Conservation (phyloP, 345 rosid genomes). For the Gossypium mustelinum region DNA sequence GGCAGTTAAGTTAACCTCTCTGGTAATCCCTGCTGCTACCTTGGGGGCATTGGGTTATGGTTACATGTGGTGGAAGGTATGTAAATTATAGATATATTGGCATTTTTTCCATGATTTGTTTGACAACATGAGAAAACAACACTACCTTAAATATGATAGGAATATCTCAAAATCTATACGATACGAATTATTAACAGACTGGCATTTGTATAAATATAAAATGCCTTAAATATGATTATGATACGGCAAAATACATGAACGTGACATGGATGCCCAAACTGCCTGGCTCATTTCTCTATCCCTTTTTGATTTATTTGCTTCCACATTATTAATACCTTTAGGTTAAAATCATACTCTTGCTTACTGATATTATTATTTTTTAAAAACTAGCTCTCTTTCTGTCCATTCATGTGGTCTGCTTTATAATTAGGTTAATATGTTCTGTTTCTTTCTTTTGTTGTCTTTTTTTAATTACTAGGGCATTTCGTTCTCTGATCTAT, state of each 20-base stretch:
- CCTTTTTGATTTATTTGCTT: neutral
- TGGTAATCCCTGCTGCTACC: constrained; percentile 72
- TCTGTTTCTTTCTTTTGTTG: neutral
- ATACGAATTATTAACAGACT: no score
- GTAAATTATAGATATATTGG: neutral
- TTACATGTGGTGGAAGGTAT: constrained; percentile 99
- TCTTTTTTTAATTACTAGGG: constrained; percentile 43
- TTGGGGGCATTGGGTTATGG: constrained; percentile 93
- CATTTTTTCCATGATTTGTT: neutral
- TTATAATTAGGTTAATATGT: constrained; percentile 12
- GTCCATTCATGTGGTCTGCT: neutral
- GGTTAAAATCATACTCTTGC: neutral
- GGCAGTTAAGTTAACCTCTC: constrained; percentile 53
- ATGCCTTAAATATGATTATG: no score
- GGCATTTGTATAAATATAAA: no score
- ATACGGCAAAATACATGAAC: no score
- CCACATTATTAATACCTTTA: neutral
- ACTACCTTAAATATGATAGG: no score
- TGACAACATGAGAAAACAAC: neutral
- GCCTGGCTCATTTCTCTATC: no score
- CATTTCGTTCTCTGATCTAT: constrained; percentile 71
- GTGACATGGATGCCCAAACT: no score
- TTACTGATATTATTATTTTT: neutral
- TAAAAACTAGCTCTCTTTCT: neutral
- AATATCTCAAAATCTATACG: no score